Evolutionary conservation across 2,329 filamentous ascomycete species (phyloP).

Genomic region (Colletotrichum chrysophilum): DNA sequence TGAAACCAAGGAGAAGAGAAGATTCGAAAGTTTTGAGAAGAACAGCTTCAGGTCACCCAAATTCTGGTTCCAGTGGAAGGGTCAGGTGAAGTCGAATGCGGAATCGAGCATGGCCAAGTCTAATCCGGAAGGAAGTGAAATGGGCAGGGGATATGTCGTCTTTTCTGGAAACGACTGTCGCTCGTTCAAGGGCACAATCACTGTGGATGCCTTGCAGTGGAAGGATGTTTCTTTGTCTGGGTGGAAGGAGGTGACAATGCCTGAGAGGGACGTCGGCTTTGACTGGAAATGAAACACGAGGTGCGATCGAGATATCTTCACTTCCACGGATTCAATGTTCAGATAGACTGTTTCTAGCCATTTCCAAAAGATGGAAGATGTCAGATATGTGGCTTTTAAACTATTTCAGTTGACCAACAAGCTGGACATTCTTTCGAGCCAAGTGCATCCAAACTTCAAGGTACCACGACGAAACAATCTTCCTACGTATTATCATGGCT

Average conservation of each 20-base stretch:
- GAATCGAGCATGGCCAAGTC: not conserved
- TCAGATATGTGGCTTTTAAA: not conserved
- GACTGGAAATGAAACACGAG: not conserved
- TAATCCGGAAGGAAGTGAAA: not conserved
- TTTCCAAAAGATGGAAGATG: not conserved
- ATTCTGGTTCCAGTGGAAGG: constrained; percentile 18
- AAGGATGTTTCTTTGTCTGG: constrained; percentile 4
- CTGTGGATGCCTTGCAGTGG: not conserved
- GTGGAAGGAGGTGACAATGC: constrained; percentile 8
- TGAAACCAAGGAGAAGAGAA: not conserved
- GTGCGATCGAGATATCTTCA: not conserved
- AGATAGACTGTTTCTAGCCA: not conserved
- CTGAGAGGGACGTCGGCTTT: constrained; percentile 6
- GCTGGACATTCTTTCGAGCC: not conserved
- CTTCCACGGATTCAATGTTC: not conserved
- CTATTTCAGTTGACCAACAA: not conserved
- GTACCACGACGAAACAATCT: not conserved
- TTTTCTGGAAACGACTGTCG: constrained; percentile 11
- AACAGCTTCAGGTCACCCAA: constrained; percentile 16
- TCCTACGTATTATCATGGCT: not conserved
- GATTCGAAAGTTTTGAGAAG: constrained; percentile 9
- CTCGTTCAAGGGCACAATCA: constrained; percentile 9
- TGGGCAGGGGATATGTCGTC: constrained; percentile 7
- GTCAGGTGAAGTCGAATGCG: not conserved
- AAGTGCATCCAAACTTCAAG: not conserved